Evolutionary conservation across 495 filamentous ascomycete genomes (phyloP).

Genomic region (Penicillium cosmopolitanum): DNA sequence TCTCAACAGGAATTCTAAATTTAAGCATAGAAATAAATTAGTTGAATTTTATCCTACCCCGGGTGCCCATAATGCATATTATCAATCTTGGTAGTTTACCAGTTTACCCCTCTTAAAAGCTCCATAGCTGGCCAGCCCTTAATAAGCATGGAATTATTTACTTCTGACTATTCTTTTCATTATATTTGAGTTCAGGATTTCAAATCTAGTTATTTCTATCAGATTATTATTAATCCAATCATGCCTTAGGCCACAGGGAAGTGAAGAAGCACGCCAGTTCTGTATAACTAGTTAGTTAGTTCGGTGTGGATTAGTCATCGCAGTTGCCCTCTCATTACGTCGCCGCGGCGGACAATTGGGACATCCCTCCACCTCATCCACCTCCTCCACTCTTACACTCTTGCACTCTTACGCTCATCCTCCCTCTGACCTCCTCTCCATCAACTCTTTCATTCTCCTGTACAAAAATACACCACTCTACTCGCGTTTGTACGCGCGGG

Average conservation of each 20-base stretch:
- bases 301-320: slow-evolving; percentile 16
- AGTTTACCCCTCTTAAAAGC: no score
- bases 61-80: no score
- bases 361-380: slow-evolving; percentile 24
- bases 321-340: slow-evolving; percentile 1
- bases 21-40: no score
- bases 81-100: no score
- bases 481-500: slow-evolving; percentile 13
- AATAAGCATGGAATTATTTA: no score
- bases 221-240: not conserved
- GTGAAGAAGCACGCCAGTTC: not conserved
- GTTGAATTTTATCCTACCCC: no score
- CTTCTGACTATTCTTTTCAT: no score
- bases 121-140: no score
- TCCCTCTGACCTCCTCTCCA: not conserved
- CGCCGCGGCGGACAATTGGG: slow-evolving; percentile 13
- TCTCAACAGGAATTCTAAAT: no score
- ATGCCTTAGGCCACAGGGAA: not conserved
- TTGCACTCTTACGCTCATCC: slow-evolving; percentile 30
- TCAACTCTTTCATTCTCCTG: slow-evolving; percentile 16
- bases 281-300: no score
- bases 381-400: slow-evolving; percentile 26
- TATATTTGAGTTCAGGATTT: no score
- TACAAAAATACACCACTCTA: slow-evolving; percentile 10
- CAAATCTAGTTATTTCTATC: not conserved